Base-by-base conservation (phyloP, 2,329 filamentous ascomycete species). In the Aspergillus fischeri region DNA sequence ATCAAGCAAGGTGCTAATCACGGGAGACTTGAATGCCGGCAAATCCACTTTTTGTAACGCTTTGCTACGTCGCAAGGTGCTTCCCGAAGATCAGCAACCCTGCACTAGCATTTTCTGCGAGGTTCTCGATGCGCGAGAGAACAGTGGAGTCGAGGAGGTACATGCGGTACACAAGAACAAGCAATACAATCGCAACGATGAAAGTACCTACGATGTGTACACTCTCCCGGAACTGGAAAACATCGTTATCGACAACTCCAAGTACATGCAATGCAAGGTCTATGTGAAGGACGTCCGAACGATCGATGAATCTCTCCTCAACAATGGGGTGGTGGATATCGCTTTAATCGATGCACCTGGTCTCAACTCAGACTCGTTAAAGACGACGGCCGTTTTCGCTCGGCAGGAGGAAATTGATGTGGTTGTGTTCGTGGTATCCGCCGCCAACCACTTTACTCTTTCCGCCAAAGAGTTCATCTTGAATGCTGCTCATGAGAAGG, bases 1-100 rank as follows among this genome's bases (percentile, higher is more conserved):
- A 0, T 91, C 93, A 4, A 97, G 93, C 76, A 99, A 99, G 74
- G 94, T 99, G 1, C 78, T 99, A 57, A 87, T 99, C 20, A 99
- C 94, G 0, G 94, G 94, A 68, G 94, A 99, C 71, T 77, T 99
- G 54, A 99, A 99, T 70, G 93, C 94, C 8, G 94, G 94, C 70
- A 99, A 99, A 72, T 99, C 94, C 3, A 99, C 94, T 0, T 99
- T 99, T 68, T 99, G 94, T 78, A 99, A 99, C 74, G 94, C 94
- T n/a, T 80, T 99, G 2, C 77, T 99, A 44, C 88, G 94, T 59
- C 86, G 92, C 60, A 97, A 97, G 75, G 85, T 99, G 28, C 77
- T 99, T 3, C 94, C 94, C 0, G 94, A 97, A 75, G 94, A 99
- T 67, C 93, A 99, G 73, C 94, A 97, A 71, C 94, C 94, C 1